Evolutionary conservation across 345 rosid genomes (phyloP).

Genomic region (Arabidopsis suecica): DNA sequence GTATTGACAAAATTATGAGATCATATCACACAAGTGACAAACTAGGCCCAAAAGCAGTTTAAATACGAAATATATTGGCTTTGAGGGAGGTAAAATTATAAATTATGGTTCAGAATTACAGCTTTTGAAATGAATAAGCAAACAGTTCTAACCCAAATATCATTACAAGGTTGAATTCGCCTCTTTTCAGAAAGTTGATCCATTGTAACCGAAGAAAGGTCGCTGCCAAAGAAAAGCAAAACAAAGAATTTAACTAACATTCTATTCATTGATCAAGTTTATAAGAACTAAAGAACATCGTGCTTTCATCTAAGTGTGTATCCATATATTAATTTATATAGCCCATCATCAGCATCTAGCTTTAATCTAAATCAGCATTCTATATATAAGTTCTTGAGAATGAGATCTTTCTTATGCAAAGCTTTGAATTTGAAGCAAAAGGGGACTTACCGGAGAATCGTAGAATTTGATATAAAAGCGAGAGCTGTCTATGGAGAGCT

Average conservation of each 20-base stretch:
- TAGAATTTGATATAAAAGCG: constrained; percentile 90
- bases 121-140: constrained; percentile 10
- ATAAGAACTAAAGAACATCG: not conserved
- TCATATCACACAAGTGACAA: not conserved
- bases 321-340: no score
- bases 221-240: constrained; percentile 45
- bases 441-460: constrained; percentile 65
- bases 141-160: not conserved
- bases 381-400: not conserved
- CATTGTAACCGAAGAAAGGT: constrained; percentile 76
- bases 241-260: not conserved
- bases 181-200: constrained; percentile 69
- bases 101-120: constrained; percentile 11
- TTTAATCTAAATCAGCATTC: not conserved
- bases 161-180: constrained; percentile 19
- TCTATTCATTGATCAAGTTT: not conserved
- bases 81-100: not conserved
- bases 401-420: not conserved
- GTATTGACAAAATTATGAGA: not conserved
- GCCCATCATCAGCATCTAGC: not conserved
- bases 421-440: not conserved
- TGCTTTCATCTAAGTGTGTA: not conserved
- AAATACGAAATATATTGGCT: constrained; percentile 7
- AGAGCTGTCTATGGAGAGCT: constrained; percentile 81
- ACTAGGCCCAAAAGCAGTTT: not conserved